Conservation (phyloP, 371 early-diverging fungal genomes). For the Homolaphlyctis polyrhiza region DNA sequence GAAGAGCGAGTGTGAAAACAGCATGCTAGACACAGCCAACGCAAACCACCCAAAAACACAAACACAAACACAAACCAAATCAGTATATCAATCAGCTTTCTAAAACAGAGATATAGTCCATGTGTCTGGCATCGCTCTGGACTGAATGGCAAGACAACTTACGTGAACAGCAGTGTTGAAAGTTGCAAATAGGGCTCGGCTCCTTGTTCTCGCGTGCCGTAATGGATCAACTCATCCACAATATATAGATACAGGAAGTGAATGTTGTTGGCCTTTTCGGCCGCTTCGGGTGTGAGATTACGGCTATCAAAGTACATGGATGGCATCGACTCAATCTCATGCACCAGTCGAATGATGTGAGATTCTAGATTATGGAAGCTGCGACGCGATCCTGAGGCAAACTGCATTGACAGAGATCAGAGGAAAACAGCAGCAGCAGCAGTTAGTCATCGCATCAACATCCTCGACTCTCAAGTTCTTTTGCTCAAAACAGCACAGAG, state of each 20-base stretch:
- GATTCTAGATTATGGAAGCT: conserved; percentile 56
- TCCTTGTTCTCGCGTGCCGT: conserved; percentile 61
- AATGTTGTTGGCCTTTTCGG: conserved; percentile 44
- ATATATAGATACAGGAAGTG: conserved; percentile 60
- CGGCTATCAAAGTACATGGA: conserved; percentile 1
- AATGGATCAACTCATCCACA: conserved; percentile 63
- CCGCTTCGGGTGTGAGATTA: conserved; percentile 8
- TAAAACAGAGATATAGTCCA: no score
- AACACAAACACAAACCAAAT: no score
- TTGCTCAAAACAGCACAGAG: background rate
- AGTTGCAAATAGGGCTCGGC: conserved; percentile 58
- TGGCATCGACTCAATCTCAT: conserved; percentile 35
- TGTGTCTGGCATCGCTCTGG: no score
- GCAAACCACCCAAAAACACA: no score
- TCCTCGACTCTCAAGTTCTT: no score
- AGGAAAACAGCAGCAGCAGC: background rate
- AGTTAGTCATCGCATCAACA: background rate
- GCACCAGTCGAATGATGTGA: conserved; percentile 48
- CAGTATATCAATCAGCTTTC: no score
- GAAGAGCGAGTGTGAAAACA: conserved; percentile 18
- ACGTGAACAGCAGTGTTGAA: conserved; percentile 56
- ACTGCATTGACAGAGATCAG: conserved; percentile 15
- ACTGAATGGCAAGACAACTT: conserved; percentile 3
- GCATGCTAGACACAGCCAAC: no score
- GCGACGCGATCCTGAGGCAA: conserved; percentile 53